These are phyloP conservation scores for Chamaenerion angustifolium DNA, from an alignment of 345 rosid species.

Conservation along the genomic window DNA sequence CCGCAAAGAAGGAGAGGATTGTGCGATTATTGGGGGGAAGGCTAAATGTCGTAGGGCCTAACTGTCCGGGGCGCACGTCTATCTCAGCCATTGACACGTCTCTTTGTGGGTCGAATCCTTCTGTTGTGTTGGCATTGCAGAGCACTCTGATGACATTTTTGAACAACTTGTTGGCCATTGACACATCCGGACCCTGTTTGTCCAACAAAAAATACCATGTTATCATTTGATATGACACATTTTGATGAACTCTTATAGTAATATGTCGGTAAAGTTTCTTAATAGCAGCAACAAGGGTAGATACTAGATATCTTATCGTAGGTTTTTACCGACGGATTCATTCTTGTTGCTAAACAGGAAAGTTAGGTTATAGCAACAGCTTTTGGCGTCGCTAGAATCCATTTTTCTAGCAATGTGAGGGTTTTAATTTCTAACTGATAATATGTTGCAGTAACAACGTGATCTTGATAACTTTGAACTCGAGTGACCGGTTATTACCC, in stretches of 20 bases:
- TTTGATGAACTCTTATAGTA: not conserved
- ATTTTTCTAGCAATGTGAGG: no score
- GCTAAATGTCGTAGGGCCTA: conserved; percentile 46
- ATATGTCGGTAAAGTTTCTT: no score
- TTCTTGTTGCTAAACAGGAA: no score
- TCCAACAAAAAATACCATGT: not conserved
- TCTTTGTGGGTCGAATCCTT: conserved; percentile 59
- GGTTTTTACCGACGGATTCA: no score
- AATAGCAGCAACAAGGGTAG: no score
- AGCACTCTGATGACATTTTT: conserved; percentile 59
- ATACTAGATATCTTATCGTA: no score
- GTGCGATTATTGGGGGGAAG: conserved; percentile 62
- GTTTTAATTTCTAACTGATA: no score
- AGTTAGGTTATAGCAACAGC: no score
- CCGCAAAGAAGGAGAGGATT: conserved; percentile 81
- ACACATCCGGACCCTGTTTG: conserved; percentile 49
- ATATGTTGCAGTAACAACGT: no score
- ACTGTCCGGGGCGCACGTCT: conserved; percentile 44
- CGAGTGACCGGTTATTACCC: conserved; percentile 25
- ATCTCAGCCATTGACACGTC: conserved; percentile 82
- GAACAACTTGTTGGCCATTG: conserved; percentile 40
- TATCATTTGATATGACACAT: no score
- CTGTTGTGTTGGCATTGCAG: conserved; percentile 86
- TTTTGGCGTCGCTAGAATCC: no score
- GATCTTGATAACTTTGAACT: no score